phyloP scores from a whole-genome alignment of 805 yeast species.

The Barnettozyma siamensis region DNA sequence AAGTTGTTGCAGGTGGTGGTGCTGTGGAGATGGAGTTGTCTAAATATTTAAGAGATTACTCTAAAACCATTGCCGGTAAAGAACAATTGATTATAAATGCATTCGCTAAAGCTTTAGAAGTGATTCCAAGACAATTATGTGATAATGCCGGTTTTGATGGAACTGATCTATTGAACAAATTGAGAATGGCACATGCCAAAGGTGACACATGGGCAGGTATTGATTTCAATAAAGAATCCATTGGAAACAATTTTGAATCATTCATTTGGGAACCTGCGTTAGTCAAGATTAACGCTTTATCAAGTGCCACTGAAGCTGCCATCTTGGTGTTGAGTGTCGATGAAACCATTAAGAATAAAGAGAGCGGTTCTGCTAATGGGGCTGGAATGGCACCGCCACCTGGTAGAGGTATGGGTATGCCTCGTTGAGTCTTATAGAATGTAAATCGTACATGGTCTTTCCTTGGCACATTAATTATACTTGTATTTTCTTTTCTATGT shows the following conservation, averaged over 20 bases:
- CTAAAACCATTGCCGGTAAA: slow-evolving; percentile 88
- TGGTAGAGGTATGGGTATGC: slow-evolving; percentile 73
- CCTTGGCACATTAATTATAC: too few species aligned
- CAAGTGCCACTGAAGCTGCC: slow-evolving; percentile 96
- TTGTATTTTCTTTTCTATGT: too few species aligned
- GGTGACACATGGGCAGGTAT: slow-evolving; percentile 92
- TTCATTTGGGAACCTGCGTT: slow-evolving; percentile 98
- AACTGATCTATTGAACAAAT: slow-evolving; percentile 83
- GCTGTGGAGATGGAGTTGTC: slow-evolving; percentile 98
- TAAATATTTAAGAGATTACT: slow-evolving; percentile 76
- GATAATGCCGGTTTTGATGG: slow-evolving; percentile 99
- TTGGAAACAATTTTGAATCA: slow-evolving; percentile 76
- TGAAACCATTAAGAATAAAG: slow-evolving; percentile 80
- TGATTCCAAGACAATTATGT: slow-evolving; percentile 95
- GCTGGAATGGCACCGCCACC: slow-evolving; percentile 44
- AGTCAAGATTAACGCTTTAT: slow-evolving; percentile 88
- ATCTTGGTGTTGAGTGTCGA: slow-evolving; percentile 90
- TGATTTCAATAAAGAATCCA: slow-evolving; percentile 78
- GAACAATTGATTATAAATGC: slow-evolving; percentile 91
- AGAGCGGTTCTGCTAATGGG: slow-evolving; percentile 48
- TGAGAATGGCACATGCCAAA: slow-evolving; percentile 91
- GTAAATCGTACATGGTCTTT: background rate
- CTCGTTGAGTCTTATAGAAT: slow-evolving; percentile 26
- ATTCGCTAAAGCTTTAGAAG: slow-evolving; percentile 90
- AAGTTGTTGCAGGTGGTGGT: slow-evolving; percentile 97